Conservation (phyloP, 192 early-diverging fungal species). For the Mortierella alpina region DNA sequence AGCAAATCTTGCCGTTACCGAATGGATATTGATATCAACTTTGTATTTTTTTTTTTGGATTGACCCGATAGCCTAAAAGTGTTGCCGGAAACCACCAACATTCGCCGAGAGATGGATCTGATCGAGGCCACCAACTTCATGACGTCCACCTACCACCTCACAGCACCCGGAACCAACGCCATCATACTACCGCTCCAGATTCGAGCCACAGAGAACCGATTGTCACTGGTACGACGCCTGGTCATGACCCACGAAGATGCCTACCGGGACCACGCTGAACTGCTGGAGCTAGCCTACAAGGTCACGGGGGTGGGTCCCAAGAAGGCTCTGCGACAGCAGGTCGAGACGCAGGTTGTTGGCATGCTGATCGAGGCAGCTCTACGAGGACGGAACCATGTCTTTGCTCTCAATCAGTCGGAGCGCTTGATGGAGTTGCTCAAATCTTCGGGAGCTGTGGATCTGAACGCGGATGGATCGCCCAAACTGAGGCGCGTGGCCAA, state of each 20-base stretch:
- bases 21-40: no score
- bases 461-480: slow-evolving; percentile 34
- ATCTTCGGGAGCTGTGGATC: slow-evolving; percentile 24
- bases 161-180: slow-evolving; percentile 54
- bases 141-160: slow-evolving; percentile 60
- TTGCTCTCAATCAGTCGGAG: slow-evolving; percentile 67
- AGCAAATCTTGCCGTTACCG: no score
- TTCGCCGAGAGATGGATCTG: slow-evolving; percentile 69
- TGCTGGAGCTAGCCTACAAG: slow-evolving; percentile 68
- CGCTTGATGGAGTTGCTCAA: slow-evolving; percentile 64
- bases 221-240: slow-evolving; percentile 70
- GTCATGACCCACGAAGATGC: slow-evolving; percentile 62
- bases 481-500: slow-evolving; percentile 21
- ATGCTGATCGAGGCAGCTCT: slow-evolving; percentile 74
- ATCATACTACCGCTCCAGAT: slow-evolving; percentile 79
- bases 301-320: slow-evolving; percentile 41
- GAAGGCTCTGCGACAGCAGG: slow-evolving; percentile 25
- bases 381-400: slow-evolving; percentile 62
- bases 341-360: slow-evolving; percentile 66
- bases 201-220: slow-evolving; percentile 66
- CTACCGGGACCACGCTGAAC: slow-evolving; percentile 60
- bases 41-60: neutral
- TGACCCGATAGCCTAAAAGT: slow-evolving; percentile 64
- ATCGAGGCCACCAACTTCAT: slow-evolving; percentile 79
- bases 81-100: slow-evolving; percentile 63